Evolutionary conservation across 1,284 basidiomycete genomes (phyloP).

Genomic region (Mrakiaceae sp.): DNA sequence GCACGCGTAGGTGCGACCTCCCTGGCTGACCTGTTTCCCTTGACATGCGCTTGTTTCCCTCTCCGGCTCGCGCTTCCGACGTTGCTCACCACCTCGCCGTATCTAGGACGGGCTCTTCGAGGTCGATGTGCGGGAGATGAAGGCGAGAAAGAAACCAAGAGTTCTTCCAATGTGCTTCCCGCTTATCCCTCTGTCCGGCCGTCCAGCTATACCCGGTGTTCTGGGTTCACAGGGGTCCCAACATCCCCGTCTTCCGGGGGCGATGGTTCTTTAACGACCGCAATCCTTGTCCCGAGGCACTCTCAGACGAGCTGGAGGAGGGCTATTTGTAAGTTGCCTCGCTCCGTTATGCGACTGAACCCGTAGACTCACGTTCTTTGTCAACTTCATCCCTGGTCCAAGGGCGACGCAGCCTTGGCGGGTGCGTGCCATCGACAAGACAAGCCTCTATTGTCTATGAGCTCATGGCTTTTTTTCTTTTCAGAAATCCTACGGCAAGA

Average conservation of each 20-base stretch:
- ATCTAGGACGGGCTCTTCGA: conserved; percentile 36
- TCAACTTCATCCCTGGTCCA: too few relatives aligned
- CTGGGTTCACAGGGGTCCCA: conserved; percentile 40
- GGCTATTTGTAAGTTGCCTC: conserved; percentile 33
- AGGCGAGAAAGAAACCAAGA: not conserved
- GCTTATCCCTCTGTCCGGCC: not conserved
- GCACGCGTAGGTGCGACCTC: too few relatives aligned
- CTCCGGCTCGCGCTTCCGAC: too few relatives aligned
- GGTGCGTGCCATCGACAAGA: too few relatives aligned
- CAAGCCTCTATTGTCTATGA: too few relatives aligned
- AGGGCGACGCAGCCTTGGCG: too few relatives aligned
- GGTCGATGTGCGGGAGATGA: conserved; percentile 23
- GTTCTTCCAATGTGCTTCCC: not conserved
- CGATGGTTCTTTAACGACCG: conserved; percentile 44
- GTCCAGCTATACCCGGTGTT: conserved; percentile 40
- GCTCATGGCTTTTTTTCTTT: too few relatives aligned
- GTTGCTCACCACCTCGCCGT: not conserved
- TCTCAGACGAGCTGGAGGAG: conserved; percentile 42
- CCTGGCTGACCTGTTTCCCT: not conserved
- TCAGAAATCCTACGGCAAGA: too few relatives aligned
- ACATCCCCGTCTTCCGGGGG: conserved; percentile 40
- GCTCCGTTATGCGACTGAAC: not conserved
- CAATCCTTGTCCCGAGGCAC: conserved; percentile 36
- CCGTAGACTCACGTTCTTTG: too few relatives aligned
- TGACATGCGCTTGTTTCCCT: too few relatives aligned